phyloP scores from a whole-genome alignment of 768 basidiomycete genomes.

The Boletus sp. region DNA sequence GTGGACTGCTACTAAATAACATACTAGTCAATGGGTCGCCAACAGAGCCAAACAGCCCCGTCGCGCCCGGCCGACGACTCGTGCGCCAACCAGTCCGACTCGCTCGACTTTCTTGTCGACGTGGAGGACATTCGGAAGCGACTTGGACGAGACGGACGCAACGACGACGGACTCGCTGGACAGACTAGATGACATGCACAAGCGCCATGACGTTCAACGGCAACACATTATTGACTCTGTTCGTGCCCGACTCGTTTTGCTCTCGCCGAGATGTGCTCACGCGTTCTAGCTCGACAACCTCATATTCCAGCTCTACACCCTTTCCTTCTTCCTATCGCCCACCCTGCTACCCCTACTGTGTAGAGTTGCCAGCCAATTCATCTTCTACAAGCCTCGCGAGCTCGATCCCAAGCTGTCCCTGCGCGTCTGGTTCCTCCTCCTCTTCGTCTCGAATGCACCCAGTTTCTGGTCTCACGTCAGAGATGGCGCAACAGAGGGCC shows the following conservation, averaged over 20 bases:
- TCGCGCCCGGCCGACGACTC: too few species aligned
- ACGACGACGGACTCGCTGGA: constrained; percentile 17
- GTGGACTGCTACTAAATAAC: not conserved
- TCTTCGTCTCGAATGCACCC: constrained; percentile 56
- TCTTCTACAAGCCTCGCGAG: constrained; percentile 67
- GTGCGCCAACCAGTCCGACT: not conserved
- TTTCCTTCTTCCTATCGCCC: constrained; percentile 79
- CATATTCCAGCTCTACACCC: constrained; percentile 67
- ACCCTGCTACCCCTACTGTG: constrained; percentile 41
- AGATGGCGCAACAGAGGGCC: constrained; percentile 52
- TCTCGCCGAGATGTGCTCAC: constrained; percentile 10
- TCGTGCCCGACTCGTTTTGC: constrained; percentile 25
- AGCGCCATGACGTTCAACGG: constrained; percentile 62
- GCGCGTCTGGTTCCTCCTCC: constrained; percentile 62
- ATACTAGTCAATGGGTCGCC: not conserved
- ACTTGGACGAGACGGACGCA: constrained; percentile 5
- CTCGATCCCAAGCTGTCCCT: constrained; percentile 63
- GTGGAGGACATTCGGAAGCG: not conserved
- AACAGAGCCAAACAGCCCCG: constrained; percentile 33
- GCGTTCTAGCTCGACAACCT: constrained; percentile 60
- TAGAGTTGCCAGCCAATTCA: constrained; percentile 59
- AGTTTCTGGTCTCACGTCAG: constrained; percentile 62
- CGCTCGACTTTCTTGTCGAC: constrained; percentile 1
- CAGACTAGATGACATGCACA: constrained; percentile 51
- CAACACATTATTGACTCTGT: constrained; percentile 71